Evolutionary conservation across 192 early-diverging fungal species (phyloP).

Genomic region (Dissophora globulifera): DNA sequence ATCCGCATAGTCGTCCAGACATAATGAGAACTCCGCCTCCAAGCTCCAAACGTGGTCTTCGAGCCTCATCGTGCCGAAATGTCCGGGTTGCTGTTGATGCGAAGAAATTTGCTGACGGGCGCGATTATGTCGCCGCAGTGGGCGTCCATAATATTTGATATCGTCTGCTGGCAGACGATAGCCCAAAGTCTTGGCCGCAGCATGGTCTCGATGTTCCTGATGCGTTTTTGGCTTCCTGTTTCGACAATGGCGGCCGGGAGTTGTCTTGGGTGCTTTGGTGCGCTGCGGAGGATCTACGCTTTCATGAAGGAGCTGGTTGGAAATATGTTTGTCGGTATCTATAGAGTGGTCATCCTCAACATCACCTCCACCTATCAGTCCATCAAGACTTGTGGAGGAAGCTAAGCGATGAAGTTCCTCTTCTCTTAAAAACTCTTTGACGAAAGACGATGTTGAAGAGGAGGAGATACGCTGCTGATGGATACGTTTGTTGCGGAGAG

Average conservation of each 20-base stretch:
- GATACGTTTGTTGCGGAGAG: no score
- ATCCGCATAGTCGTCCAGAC: not conserved
- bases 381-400: constrained; percentile 2
- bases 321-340: no score
- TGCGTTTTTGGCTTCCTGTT: no score
- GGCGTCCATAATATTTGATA: not conserved
- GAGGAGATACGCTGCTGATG: not conserved
- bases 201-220: not conserved
- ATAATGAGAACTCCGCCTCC: constrained; percentile 21
- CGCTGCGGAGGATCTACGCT: no score
- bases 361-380: no score
- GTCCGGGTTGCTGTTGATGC: not conserved
- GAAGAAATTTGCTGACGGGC: not conserved
- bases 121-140: not conserved
- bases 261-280: no score
- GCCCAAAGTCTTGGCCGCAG: not conserved
- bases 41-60: constrained; percentile 20
- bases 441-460: constrained; percentile 11
- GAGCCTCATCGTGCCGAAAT: constrained; percentile 10
- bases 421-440: constrained; percentile 26
- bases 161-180: not conserved
- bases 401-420: constrained; percentile 18
- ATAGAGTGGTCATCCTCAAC: no score
- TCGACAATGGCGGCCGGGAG: no score
- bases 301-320: no score